Evolutionary conservation across 805 yeast species (phyloP), one percentile per base, ranked within the genome.

Genomic region (Kodamaea nitidulidarum): DNA sequence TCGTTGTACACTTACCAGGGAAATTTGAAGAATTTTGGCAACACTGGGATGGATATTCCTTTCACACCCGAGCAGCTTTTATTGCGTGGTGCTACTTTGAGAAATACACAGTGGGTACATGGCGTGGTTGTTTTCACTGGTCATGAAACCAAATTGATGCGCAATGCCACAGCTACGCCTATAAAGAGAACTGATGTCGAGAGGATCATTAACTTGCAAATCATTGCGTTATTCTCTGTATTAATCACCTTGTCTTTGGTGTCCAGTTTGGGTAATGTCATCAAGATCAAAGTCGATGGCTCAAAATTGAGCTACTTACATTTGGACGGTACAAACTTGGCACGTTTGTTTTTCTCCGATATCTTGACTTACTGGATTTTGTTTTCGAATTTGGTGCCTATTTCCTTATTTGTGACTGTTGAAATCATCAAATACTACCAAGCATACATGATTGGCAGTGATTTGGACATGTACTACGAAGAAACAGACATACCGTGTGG

Each of bases 141-240:
- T 15, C 99, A 95, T 59, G 98, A 93, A 64, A 93, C 99, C 0
- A 93, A 93, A 55, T 71, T 93, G 48, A 91, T 93, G 98, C 79
- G 98, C 58, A 93, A 93, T 65, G 98, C 99, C 14, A 90, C 98
- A 2, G 97, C 98, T 1, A 82, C 99, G 2, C 99, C 99, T 8
- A 95, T 93, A 54, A 93, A 93, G 59, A 76, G 95, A 53, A 93
- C 99, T 0, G 95, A 95, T 17, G 97, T 95, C 10, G 99, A 93
- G 67, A 78, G 95, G 59, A 84, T 90, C 63, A 91, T 93, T 51
- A 95, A 93, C 58, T 63, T 86, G 51, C 99, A 93, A 61, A 91
- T 93, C 52, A 65, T 93, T 42, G 95, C 91, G 2, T 67, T 93
- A 45, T 93, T 93, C 58, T 78, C 83, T 18, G 80, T 93, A 41